phyloP scores from a whole-genome alignment of 805 yeast genomes.

The Yamadazyma kitorensis region DNA sequence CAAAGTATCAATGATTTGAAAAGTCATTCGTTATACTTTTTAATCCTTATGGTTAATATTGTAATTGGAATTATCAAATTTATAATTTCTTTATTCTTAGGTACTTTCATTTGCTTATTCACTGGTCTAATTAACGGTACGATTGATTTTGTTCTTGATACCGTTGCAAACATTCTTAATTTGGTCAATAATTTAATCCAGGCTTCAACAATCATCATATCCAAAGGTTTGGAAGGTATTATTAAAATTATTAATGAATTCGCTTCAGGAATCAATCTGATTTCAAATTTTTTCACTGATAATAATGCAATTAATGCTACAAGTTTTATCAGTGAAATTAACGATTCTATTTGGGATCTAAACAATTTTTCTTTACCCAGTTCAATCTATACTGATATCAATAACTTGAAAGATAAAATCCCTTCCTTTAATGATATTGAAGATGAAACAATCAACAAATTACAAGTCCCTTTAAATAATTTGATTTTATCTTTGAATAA shows the following conservation, averaged over 20 bases:
- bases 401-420: slow-evolving; percentile 42
- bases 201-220: slow-evolving; percentile 27
- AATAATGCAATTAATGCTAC: slow-evolving; percentile 30
- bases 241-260: slow-evolving; percentile 4
- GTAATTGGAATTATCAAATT: slow-evolving; percentile 57
- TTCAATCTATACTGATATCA: slow-evolving; percentile 57
- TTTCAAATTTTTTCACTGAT: slow-evolving; percentile 42
- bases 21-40: slow-evolving; percentile 6
- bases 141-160: slow-evolving; percentile 67
- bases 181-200: slow-evolving; percentile 55
- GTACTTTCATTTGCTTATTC: slow-evolving; percentile 83
- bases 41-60: slow-evolving; percentile 7
- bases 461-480: slow-evolving; percentile 50
- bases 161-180: slow-evolving; percentile 61
- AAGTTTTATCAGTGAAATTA: slow-evolving; percentile 45
- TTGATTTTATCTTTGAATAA: slow-evolving; percentile 3
- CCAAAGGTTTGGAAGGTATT: slow-evolving; percentile 7
- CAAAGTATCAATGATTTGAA: slow-evolving; percentile 5
- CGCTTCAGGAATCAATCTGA: slow-evolving; percentile 11
- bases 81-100: slow-evolving; percentile 68
- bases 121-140: slow-evolving; percentile 73
- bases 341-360: slow-evolving; percentile 55
- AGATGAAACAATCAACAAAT: slow-evolving; percentile 51
- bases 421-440: slow-evolving; percentile 69
- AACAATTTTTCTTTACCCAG: slow-evolving; percentile 62